These are phyloP conservation scores for Blastocystis hominis DNA, from an alignment of 352 stramenopile species.

Conservation along the genomic window DNA sequence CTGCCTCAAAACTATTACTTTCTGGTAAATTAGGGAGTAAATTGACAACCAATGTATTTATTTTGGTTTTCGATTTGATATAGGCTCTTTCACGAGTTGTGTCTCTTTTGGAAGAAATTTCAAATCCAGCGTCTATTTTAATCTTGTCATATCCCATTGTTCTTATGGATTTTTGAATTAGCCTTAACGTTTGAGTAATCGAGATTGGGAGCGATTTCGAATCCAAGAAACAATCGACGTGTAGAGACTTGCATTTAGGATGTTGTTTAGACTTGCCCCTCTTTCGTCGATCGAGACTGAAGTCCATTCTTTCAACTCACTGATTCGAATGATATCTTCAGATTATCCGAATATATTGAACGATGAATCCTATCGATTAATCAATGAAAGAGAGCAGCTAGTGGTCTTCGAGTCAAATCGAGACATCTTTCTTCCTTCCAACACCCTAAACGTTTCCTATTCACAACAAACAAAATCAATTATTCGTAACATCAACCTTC, in stretches of 20 bases:
- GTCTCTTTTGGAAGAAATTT: not conserved
- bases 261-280: not conserved
- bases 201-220: not conserved
- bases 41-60: not conserved
- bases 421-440: not conserved
- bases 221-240: constrained; percentile 33
- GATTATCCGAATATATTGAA: not conserved
- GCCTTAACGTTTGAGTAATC: constrained; percentile 21
- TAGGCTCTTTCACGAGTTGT: constrained; percentile 34
- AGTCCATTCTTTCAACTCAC: not conserved
- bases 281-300: constrained; percentile 9
- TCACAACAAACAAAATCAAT: not conserved
- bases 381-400: not conserved
- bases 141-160: constrained; percentile 24
- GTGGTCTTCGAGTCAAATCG: constrained; percentile 35
- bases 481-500: not conserved
- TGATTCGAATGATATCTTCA: not conserved
- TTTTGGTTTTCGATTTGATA: not conserved
- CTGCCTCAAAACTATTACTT: not conserved
- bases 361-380: not conserved
- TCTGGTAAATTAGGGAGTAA: constrained; percentile 13
- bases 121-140: constrained; percentile 32
- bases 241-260: not conserved
- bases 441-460: not conserved
- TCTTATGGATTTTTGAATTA: not conserved